Base-by-base conservation (phyloP, 1,139 yeast species). In the Blastobotrys arbuscula region DNA sequence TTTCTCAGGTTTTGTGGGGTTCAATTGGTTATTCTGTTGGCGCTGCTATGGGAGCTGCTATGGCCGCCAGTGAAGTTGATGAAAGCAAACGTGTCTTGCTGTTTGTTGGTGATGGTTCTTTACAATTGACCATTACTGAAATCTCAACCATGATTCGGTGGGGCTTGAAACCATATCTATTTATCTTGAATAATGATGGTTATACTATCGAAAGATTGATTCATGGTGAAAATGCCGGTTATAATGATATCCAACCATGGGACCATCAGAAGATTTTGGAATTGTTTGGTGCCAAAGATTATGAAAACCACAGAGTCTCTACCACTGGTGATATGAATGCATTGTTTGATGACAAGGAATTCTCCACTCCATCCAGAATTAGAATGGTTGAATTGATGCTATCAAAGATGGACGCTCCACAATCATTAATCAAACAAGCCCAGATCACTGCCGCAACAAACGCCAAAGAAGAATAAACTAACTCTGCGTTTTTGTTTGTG, bases 1-100 rank as follows among this genome's bases (percentile, higher is more conserved):
- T 87, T 56, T 84, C 94, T 47, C 95, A 87, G 71, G 94, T 86
- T 42, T 74, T 87, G 63, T 87, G 94, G 90, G 95, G 95, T 51
- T 84, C 95, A 42, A 85, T 87, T 67, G 96, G 95, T 61, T 87
- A 74, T 74, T 80, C 95, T 30, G 87, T 85, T 42, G 95, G 95
- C 63, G 85, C 95, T 47, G 77, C 87, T 34, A 70, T 82, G 53
- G 96, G 96, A 68, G 95, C 95, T 28, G 82, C 83, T 33, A 77
- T 84, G 74, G 95, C 95, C 21, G 85, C 89, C 53, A 80, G 79
- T 62, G 95, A 87, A 67, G 61, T 82, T 47, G 82, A 82, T 63
- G 80, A 82, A 47, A 66, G 68, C 55, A 81, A 79, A 67, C 78
- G 95, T 73, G 94, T 84, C 52, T 76, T 85, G 56, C 72, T 87